Conservation (phyloP, 148 eudicot species). For the Spergularia bocconei region DNA sequence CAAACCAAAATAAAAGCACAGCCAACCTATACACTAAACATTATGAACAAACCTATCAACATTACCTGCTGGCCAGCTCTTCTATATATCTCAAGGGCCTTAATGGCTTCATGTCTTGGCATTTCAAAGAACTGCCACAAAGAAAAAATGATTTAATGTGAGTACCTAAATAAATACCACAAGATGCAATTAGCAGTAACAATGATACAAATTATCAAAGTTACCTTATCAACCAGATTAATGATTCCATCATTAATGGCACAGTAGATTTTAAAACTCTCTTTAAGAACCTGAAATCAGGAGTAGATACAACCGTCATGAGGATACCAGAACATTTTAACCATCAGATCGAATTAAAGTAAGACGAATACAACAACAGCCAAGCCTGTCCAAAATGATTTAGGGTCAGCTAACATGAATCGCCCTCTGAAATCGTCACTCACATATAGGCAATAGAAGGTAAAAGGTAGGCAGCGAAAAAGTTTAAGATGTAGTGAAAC, state of each 20-base stretch:
- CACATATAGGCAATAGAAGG: too few relatives aligned
- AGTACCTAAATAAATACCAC: background rate
- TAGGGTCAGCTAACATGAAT: too few relatives aligned
- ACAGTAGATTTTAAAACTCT: conserved; percentile 95
- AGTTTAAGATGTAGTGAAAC: too few relatives aligned
- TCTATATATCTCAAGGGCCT: conserved; percentile 86
- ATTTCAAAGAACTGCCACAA: conserved; percentile 90
- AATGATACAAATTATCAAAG: background rate
- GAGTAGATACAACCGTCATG: conserved; percentile 1
- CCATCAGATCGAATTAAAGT: too few relatives aligned
- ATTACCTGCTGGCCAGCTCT: conserved; percentile 96
- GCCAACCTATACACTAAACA: background rate
- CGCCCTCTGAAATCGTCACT: too few relatives aligned
- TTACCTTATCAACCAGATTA: conserved; percentile 91
- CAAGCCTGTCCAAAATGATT: too few relatives aligned
- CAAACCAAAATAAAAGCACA: background rate
- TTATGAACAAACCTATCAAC: background rate
- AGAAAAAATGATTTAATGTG: conserved; percentile 4
- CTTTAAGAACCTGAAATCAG: conserved; percentile 77
- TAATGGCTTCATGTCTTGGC: conserved; percentile 98
- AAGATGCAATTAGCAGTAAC: background rate
- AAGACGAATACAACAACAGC: too few relatives aligned
- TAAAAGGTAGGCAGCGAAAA: too few relatives aligned
- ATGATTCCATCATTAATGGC: conserved; percentile 97
- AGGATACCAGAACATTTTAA: background rate